Conservation (phyloP, 495 filamentous ascomycete genomes). For the Lasiosphaeria miniovina region DNA sequence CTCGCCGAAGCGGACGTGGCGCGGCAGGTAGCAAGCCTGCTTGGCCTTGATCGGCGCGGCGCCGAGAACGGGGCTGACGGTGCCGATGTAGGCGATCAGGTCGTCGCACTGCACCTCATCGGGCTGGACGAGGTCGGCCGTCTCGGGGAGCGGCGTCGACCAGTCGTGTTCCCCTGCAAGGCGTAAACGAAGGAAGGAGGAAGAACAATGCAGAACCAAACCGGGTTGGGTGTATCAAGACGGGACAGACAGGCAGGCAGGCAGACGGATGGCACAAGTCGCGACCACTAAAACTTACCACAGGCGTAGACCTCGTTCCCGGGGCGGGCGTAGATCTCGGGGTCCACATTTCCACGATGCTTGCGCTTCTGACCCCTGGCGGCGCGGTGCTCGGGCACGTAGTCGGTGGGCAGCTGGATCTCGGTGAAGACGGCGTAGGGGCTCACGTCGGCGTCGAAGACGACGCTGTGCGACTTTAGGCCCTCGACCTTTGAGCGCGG, state of each 20-base stretch:
- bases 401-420: conserved; percentile 69
- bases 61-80: conserved; percentile 71
- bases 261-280: too few relatives aligned
- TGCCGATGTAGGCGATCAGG: conserved; percentile 74
- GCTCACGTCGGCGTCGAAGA: conserved; percentile 74
- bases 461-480: conserved; percentile 85
- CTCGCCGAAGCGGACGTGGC: conserved; percentile 55
- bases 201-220: not conserved
- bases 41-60: conserved; percentile 73
- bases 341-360: conserved; percentile 63
- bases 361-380: conserved; percentile 49
- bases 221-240: not conserved
- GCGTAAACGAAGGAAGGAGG: too few relatives aligned
- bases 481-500: conserved; percentile 76
- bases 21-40: conserved; percentile 95
- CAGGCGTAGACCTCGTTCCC: conserved; percentile 90
- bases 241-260: not conserved
- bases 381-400: conserved; percentile 41
- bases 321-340: conserved; percentile 92
- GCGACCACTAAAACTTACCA: conserved; percentile 30
- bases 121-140: conserved; percentile 72
- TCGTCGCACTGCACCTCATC: conserved; percentile 81
- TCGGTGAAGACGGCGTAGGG: conserved; percentile 89
- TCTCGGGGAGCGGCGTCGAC: conserved; percentile 67
- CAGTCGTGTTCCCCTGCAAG: conserved; percentile 78